Percentiles rank a stretch among this genome's conserved stretches.
phyloP scores from a whole-genome alignment of 129 eudicot species.

The Chrysanthemum lavandulifolium region DNA sequence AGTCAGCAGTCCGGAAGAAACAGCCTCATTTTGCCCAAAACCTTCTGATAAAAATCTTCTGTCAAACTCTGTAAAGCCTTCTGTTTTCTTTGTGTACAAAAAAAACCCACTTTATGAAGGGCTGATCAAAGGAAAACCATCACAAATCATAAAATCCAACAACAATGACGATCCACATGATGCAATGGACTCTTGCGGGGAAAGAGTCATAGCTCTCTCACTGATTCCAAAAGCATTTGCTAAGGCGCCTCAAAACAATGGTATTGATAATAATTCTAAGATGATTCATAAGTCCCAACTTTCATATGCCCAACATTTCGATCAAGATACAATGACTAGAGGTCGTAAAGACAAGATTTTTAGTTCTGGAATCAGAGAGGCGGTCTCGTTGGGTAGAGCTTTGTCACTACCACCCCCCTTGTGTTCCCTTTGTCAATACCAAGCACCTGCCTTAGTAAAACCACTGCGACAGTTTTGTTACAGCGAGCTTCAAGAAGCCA shows the following conservation, averaged over 20 bases:
- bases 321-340: slow-evolving; percentile 9
- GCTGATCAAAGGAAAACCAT: slow-evolving; percentile 35
- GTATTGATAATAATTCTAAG: slow-evolving; percentile 19
- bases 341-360: slow-evolving; percentile 22
- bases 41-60: slow-evolving; percentile 23
- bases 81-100: slow-evolving; percentile 62
- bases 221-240: neutral
- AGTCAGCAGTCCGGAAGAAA: slow-evolving; percentile 86
- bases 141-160: slow-evolving; percentile 22
- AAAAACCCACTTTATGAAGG: slow-evolving; percentile 79
- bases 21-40: slow-evolving; percentile 53
- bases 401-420: slow-evolving; percentile 84
- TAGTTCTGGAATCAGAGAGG: slow-evolving; percentile 67
- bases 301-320: slow-evolving; percentile 9
- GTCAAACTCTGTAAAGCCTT: slow-evolving; percentile 28
- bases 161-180: slow-evolving; percentile 18
- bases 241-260: slow-evolving; percentile 40
- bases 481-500: slow-evolving; percentile 73
- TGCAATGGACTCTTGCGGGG: slow-evolving; percentile 35
- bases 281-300: slow-evolving; percentile 20
- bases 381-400: slow-evolving; percentile 59
- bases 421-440: slow-evolving; percentile 78
- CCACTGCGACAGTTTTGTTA: slow-evolving; percentile 67
- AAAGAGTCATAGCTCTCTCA: slow-evolving; percentile 51
- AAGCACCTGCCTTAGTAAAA: slow-evolving; percentile 83